A percentile compares a stretch with the other conserved stretches of the same genome.
Evolutionary conservation across 192 early-diverging fungal genomes (phyloP).

Genomic region (Blastocladiella britannica): DNA sequence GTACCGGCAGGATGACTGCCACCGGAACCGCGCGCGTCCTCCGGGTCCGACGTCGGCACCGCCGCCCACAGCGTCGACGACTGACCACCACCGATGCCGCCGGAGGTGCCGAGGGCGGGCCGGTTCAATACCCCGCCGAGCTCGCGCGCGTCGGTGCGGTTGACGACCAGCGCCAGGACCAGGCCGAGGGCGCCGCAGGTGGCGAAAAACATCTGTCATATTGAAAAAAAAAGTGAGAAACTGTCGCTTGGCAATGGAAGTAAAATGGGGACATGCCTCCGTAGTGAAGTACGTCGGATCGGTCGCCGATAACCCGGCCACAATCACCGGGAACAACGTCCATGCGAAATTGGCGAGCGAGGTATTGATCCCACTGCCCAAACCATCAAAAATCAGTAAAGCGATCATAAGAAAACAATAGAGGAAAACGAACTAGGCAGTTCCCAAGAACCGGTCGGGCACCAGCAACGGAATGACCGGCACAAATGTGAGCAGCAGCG

Average conservation of each 20-base stretch:
- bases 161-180: neutral
- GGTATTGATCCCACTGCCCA: conserved; percentile 21
- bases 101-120: neutral
- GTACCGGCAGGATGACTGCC: too few relatives aligned
- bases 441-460: conserved; percentile 10
- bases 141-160: neutral
- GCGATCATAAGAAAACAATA: neutral
- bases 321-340: conserved; percentile 30
- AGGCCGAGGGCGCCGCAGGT: neutral
- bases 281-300: conserved; percentile 16
- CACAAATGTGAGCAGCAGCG: conserved; percentile 24
- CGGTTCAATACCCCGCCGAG: neutral
- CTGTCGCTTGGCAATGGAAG: too few relatives aligned
- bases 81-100: neutral
- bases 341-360: conserved; percentile 22
- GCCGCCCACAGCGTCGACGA: neutral
- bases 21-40: too few relatives aligned
- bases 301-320: conserved; percentile 19
- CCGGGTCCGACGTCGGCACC: neutral
- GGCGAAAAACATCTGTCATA: neutral
- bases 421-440: conserved; percentile 16
- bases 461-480: conserved; percentile 30
- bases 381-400: conserved; percentile 7
- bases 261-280: too few relatives aligned
- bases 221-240: too few relatives aligned